These are phyloP conservation scores for Pythium dissotocum DNA, from an alignment of 352 stramenopile genomes.

Conservation along the genomic window DNA sequence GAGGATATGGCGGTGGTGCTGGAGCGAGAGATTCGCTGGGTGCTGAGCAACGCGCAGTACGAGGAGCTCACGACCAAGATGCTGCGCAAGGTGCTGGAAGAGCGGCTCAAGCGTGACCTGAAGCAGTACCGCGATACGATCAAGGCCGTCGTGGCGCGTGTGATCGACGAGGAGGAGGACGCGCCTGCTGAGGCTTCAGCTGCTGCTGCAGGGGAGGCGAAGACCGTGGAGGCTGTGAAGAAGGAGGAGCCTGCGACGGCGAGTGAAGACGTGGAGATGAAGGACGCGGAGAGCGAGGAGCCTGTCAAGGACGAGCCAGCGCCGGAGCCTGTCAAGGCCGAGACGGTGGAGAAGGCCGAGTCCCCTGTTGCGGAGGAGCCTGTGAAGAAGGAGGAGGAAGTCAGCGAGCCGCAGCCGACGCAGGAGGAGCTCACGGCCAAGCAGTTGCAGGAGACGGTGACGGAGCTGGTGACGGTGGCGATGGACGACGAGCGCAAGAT, in stretches of 20 bases:
- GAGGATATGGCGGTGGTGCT: constrained; percentile 55
- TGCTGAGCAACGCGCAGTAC: constrained; percentile 74
- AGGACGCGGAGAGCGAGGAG: constrained; percentile 1
- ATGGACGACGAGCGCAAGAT: neutral
- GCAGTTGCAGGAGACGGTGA: neutral
- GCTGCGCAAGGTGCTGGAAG: constrained; percentile 70
- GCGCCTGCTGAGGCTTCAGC: constrained; percentile 20
- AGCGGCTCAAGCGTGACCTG: constrained; percentile 70
- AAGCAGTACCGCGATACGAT: constrained; percentile 75
- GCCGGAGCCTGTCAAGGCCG: constrained; percentile 2
- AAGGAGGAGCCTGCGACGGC: neutral
- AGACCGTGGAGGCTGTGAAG: neutral
- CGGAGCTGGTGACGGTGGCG: neutral
- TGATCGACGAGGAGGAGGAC: constrained; percentile 80
- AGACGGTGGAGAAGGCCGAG: neutral
- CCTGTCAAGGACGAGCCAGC: constrained; percentile 7
- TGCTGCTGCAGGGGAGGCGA: constrained; percentile 4
- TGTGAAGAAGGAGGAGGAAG: constrained; percentile 24
- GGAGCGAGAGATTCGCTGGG: constrained; percentile 81
- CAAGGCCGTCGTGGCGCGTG: constrained; percentile 68
- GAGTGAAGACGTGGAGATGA: constrained; percentile 16
- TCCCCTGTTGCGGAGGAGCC: neutral
- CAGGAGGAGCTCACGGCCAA: neutral
- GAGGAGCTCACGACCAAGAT: constrained; percentile 87
- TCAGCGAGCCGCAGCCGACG: constrained; percentile 10